Conservation (phyloP, 2,329 filamentous ascomycete genomes). For the Polychaeton citri region DNA sequence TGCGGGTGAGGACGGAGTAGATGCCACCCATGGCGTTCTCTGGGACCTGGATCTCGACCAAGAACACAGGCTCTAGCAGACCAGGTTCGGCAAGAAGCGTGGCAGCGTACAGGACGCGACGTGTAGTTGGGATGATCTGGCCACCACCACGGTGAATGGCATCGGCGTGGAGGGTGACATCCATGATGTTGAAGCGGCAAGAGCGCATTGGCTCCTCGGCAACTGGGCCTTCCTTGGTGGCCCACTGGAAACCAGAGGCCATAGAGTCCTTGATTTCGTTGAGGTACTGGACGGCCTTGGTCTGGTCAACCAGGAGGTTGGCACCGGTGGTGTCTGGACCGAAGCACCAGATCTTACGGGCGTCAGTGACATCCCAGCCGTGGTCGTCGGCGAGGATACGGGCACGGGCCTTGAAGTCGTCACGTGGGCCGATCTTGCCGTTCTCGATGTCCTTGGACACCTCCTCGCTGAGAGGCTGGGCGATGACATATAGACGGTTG, state of each 20-base stretch:
- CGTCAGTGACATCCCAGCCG: slow-evolving; percentile 99
- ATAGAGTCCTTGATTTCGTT: slow-evolving; percentile 99
- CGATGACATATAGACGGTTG: slow-evolving; percentile 98
- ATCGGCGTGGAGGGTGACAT: slow-evolving; percentile 99
- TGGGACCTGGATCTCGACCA: slow-evolving; percentile 98
- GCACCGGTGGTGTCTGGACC: slow-evolving; percentile 94
- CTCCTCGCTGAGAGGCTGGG: slow-evolving; percentile 83
- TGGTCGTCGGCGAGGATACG: slow-evolving; percentile 91
- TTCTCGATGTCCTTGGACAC: slow-evolving; percentile 78
- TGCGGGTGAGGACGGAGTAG: slow-evolving; percentile 94
- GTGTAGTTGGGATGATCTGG: slow-evolving; percentile 94
- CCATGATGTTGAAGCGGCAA: slow-evolving; percentile 96
- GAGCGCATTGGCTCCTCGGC: slow-evolving; percentile 97
- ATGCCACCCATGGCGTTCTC: slow-evolving; percentile 99
- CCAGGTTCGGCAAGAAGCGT: slow-evolving; percentile 80
- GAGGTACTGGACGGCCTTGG: slow-evolving; percentile 99
- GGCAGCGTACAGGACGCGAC: slow-evolving; percentile 93
- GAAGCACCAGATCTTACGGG: slow-evolving; percentile 99
- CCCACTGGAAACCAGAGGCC: slow-evolving; percentile 99
- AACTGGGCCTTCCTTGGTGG: slow-evolving; percentile 90
- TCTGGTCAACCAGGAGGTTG: slow-evolving; percentile 98
- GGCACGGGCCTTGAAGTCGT: slow-evolving; percentile 98
- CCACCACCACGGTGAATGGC: slow-evolving; percentile 99
- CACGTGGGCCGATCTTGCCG: slow-evolving; percentile 86
- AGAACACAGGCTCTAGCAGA: slow-evolving; percentile 94